Conservation (phyloP, 225 moss, liverwort and hornwort genomes). For the Bryoerythrophyllum caledonicum region DNA sequence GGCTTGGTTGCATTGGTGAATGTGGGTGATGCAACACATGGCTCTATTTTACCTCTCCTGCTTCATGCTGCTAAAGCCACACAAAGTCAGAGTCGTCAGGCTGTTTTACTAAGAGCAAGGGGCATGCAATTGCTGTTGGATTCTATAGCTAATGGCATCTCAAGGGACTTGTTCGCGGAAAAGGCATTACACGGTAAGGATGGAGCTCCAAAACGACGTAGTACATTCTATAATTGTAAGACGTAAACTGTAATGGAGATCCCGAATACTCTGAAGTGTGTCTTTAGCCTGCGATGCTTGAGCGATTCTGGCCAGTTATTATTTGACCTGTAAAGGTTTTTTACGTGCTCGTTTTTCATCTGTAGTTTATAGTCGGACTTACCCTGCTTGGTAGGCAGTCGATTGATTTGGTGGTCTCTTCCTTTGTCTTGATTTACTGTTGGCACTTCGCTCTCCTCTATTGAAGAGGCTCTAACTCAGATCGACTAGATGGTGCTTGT, state of each 20-base stretch:
- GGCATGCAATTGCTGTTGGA: slow-evolving; percentile 90
- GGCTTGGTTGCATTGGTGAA: slow-evolving; percentile 75
- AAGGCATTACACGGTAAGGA: slow-evolving; percentile 69
- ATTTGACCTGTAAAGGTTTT: too few species aligned
- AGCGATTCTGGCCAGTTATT: too few species aligned
- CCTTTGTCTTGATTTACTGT: too few species aligned
- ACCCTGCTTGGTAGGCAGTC: too few species aligned
- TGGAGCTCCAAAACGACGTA: neutral
- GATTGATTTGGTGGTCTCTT: too few species aligned
- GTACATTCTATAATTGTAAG: neutral
- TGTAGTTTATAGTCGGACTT: too few species aligned
- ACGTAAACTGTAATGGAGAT: slow-evolving; percentile 8
- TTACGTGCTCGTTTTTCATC: too few species aligned
- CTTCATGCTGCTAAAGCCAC: slow-evolving; percentile 80
- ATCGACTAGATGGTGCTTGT: slow-evolving; percentile 24
- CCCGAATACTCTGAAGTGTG: neutral
- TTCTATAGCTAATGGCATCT: slow-evolving; percentile 76
- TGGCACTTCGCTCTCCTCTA: too few species aligned
- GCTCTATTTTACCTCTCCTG: slow-evolving; percentile 83
- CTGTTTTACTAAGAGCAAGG: slow-evolving; percentile 83
- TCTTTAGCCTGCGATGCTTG: neutral
- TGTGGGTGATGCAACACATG: slow-evolving; percentile 76
- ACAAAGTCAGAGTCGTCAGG: slow-evolving; percentile 84
- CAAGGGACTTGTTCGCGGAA: slow-evolving; percentile 73
- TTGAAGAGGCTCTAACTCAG: slow-evolving; percentile 15